A percentile compares a stretch with the other conserved stretches of the same genome.
Conservation (phyloP, 1,284 basidiomycete species). For the Butyriboletus regius region DNA sequence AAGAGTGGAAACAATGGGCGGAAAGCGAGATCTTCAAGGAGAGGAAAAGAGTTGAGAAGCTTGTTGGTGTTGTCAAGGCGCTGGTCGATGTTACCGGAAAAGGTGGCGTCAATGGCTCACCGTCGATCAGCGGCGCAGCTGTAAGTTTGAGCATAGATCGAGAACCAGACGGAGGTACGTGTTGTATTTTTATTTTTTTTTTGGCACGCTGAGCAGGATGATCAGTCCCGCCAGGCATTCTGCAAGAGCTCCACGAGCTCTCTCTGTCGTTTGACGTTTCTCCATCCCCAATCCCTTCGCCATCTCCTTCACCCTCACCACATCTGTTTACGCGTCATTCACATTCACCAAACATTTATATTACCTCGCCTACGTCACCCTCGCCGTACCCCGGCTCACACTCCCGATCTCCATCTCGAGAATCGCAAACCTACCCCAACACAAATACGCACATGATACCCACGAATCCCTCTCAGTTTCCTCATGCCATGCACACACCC, state of each 20-base stretch:
- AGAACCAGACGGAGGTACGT: conserved; percentile 14
- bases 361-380: conserved; percentile 55
- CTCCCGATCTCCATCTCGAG: conserved; percentile 33
- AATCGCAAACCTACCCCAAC: conserved; percentile 12
- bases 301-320: conserved; percentile 27
- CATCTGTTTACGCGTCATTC: conserved; percentile 10
- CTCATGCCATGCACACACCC: conserved; percentile 43
- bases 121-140: neutral
- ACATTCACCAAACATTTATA: conserved; percentile 58
- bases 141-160: conserved; percentile 8
- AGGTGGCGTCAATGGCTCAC: conserved; percentile 35
- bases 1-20: conserved; percentile 30
- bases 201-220: conserved; percentile 5
- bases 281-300: conserved; percentile 19
- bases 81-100: conserved; percentile 53
- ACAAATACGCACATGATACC: conserved; percentile 5
- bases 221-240: conserved; percentile 51
- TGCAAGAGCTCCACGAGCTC: conserved; percentile 46
- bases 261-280: conserved; percentile 21
- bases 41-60: conserved; percentile 43
- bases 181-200: too few species aligned
- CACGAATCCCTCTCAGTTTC: conserved; percentile 19
- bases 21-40: conserved; percentile 36
- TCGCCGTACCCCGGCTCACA: conserved; percentile 29
- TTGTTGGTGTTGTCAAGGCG: conserved; percentile 41